Base-by-base conservation (phyloP, 2,329 filamentous ascomycete species). In the Curvularia verruculosa region DNA sequence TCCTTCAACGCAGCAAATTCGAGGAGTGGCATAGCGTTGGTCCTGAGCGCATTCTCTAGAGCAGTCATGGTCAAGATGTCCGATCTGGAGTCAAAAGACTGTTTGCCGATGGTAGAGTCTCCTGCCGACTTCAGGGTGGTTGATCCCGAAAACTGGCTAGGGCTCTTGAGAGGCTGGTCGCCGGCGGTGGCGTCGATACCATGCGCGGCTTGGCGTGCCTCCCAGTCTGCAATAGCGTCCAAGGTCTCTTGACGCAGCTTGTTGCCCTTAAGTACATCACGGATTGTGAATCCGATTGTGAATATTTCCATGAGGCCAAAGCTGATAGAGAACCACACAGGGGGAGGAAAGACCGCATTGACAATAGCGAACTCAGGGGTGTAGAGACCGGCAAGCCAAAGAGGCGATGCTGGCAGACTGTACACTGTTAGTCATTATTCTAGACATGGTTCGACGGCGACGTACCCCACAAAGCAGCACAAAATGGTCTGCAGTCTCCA, bases 21-120 rank as follows among this genome's bases (percentile, higher is more conserved):
- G 1, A 75, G 64, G 3, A 75, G 64, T 5, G 72, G 72, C 24
- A 67, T 52, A 18, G 72, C 61, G 15, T 75, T 73, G 5, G 64
- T 68, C 7, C 67, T 54, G 13, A 75, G 60, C 19, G 73, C 68
- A 34, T 72, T 73, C 46, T 75, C 72, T 3, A 75, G 54, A 5
- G 71, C 70, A 15, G 62, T 66, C 72, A 75, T 75, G 12, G 71
- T 75, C 45, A 71, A 61, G 59, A 75, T 70, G 24, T 69, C 70
- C 2, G 67, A 71, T 44, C 67, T 63, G 8, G 69, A 70, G n/a
- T 73, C 69, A 23, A 69, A 46, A 0, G 70, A 71, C 9, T 50
- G 48, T 21, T 58, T 68, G 44, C 52, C 54, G 37, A 60, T 7
- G 10, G 56, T 63, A 15, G 54, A 19, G 15, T 58, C 61, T 2